These are phyloP conservation scores for Aspergillus bertholletiae DNA, from an alignment of 495 filamentous ascomycete species.

Conservation along the genomic window DNA sequence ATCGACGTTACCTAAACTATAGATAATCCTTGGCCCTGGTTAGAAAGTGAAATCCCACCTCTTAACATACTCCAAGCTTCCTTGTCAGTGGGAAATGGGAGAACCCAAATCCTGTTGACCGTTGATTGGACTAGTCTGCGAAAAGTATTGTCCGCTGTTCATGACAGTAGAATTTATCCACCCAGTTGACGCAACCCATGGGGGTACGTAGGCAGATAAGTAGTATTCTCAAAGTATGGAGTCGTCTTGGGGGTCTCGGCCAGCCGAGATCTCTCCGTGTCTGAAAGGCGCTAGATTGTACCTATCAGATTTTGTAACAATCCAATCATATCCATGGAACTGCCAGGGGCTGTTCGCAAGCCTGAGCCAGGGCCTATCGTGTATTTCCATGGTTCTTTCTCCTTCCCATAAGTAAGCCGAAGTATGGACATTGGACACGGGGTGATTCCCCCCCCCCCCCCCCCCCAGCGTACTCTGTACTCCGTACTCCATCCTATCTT, in stretches of 20 bases:
- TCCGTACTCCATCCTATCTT: no score
- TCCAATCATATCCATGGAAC: not conserved
- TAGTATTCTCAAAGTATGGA: not conserved
- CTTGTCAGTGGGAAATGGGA: not conserved
- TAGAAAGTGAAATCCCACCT: not conserved
- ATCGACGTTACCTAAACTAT: not conserved
- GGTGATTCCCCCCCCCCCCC: no score
- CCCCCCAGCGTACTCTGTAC: no score
- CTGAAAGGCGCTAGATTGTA: not conserved
- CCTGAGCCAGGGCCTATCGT: no score
- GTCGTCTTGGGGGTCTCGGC: not conserved
- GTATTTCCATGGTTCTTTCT: no score
- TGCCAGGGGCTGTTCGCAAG: no score
- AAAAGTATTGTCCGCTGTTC: not conserved
- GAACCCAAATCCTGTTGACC: not conserved
- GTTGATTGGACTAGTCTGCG: not conserved
- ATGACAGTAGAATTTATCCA: not conserved
- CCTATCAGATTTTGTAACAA: not conserved
- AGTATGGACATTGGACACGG: no score
- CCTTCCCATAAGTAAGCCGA: no score
- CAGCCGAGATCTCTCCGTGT: not conserved
- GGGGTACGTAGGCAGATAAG: not conserved
- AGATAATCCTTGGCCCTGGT: not conserved
- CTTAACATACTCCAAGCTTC: not conserved
- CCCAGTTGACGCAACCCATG: not conserved